Conservation (phyloP, 805 yeast genomes). For the Yamadazyma sp. region DNA sequence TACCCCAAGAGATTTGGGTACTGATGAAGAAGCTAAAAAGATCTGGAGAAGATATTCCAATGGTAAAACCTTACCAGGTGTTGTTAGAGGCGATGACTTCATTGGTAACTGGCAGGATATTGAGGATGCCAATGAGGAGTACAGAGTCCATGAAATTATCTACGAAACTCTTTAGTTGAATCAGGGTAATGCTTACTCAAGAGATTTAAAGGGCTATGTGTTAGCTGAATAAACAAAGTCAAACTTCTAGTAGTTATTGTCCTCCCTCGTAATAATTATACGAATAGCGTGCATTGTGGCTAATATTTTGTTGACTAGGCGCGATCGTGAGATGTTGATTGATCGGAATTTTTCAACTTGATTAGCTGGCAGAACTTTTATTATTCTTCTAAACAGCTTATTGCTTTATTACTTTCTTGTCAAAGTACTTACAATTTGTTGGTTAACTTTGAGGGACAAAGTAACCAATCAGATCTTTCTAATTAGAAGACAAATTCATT, state of each 20-base stretch:
- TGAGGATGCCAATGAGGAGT: conserved; percentile 83
- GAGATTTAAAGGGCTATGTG: no score
- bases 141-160: conserved; percentile 59
- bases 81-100: conserved; percentile 77
- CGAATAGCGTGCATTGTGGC: no score
- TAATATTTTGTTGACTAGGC: background rate
- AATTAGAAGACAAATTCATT: background rate
- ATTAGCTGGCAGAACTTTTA: conserved; percentile 5
- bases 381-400: background rate
- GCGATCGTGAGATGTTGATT: conserved; percentile 1
- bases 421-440: no score
- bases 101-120: conserved; percentile 86
- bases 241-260: no score
- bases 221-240: no score
- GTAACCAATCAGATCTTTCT: no score
- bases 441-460: no score
- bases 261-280: no score
- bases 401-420: background rate
- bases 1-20: conserved; percentile 75
- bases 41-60: conserved; percentile 75
- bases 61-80: conserved; percentile 80
- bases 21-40: conserved; percentile 81
- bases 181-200: no score
- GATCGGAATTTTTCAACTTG: conserved; percentile 3
- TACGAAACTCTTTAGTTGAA: conserved; percentile 57